phyloP scores from a whole-genome alignment of 257 asterid genomes.

The Solanum sparsipilum region DNA sequence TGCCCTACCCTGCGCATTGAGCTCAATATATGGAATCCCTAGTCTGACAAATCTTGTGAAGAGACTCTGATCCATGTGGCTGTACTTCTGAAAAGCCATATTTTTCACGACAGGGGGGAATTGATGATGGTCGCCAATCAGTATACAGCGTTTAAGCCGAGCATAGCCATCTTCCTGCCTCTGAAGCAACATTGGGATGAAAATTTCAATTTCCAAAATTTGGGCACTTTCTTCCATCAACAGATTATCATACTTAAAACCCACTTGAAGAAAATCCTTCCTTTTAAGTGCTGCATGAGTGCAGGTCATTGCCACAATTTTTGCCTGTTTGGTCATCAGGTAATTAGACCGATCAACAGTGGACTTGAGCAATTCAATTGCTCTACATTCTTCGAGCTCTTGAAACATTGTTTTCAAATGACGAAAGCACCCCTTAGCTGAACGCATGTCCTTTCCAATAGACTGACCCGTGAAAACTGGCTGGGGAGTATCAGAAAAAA shows the following conservation, averaged over 20 bases:
- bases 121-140: conserved; percentile 99
- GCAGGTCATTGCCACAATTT: conserved; percentile 97
- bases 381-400: conserved; percentile 98
- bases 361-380: conserved; percentile 92
- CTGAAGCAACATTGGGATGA: conserved; percentile 94
- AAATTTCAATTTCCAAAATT: conserved; percentile 92
- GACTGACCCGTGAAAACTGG: conserved; percentile 65
- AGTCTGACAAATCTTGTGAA: conserved; percentile 94
- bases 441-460: conserved; percentile 67
- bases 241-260: conserved; percentile 87
- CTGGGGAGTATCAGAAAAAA: conserved; percentile 64
- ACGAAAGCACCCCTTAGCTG: conserved; percentile 58
- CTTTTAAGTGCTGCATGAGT: conserved; percentile 98
- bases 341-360: conserved; percentile 87
- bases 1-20: conserved; percentile 98
- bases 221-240: conserved; percentile 99
- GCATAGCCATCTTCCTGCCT: conserved; percentile 99
- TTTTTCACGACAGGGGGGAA: conserved; percentile 98
- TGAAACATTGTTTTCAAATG: conserved; percentile 90
- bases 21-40: conserved; percentile 92
- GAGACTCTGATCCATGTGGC: conserved; percentile 98
- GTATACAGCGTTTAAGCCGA: conserved; percentile 88
- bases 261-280: conserved; percentile 83
- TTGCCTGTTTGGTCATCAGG: conserved; percentile 95
- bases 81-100: conserved; percentile 99